Conservation (phyloP, 2,329 filamentous ascomycete species). For the Gremmenia infestans region DNA sequence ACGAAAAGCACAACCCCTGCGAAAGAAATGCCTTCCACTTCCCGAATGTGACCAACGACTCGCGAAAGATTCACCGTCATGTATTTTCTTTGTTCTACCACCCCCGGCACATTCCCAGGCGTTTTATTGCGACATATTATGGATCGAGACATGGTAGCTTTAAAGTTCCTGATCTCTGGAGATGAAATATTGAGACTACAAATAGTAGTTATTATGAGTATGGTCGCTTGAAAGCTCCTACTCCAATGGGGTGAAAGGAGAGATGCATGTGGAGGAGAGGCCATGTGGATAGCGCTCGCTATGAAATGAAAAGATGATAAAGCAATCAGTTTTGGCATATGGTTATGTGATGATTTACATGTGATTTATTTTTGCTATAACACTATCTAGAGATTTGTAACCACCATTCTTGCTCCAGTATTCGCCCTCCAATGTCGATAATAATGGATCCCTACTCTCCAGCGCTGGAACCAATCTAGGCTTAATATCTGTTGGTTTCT, state of each 20-base stretch:
- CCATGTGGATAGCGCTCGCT: background rate
- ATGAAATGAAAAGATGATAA: background rate
- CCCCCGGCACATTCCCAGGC: constrained; percentile 29
- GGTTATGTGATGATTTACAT: background rate
- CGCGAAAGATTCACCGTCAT: constrained; percentile 36
- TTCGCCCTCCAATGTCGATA: too few species aligned
- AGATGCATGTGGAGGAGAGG: background rate
- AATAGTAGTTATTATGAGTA: constrained; percentile 18
- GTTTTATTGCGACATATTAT: constrained; percentile 26
- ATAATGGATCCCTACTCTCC: too few species aligned
- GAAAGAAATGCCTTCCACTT: constrained; percentile 18
- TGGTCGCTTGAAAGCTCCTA: constrained; percentile 33
- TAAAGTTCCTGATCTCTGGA: constrained; percentile 30
- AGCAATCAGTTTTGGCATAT: background rate
- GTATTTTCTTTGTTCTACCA: constrained; percentile 29
- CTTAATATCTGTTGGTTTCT: too few species aligned
- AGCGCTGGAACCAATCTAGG: too few species aligned
- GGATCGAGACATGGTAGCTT: constrained; percentile 31
- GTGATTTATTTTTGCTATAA: background rate
- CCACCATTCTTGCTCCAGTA: too few species aligned
- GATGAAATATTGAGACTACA: constrained; percentile 6
- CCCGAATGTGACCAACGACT: constrained; percentile 31
- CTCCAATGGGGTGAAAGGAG: constrained; percentile 8
- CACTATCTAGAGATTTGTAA: too few species aligned
- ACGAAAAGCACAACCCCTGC: constrained; percentile 1